A percentile compares a stretch with the other conserved stretches of the same genome.
phyloP scores from a whole-genome alignment of 2,329 filamentous ascomycete genomes.

The Bipolaris bicolor region DNA sequence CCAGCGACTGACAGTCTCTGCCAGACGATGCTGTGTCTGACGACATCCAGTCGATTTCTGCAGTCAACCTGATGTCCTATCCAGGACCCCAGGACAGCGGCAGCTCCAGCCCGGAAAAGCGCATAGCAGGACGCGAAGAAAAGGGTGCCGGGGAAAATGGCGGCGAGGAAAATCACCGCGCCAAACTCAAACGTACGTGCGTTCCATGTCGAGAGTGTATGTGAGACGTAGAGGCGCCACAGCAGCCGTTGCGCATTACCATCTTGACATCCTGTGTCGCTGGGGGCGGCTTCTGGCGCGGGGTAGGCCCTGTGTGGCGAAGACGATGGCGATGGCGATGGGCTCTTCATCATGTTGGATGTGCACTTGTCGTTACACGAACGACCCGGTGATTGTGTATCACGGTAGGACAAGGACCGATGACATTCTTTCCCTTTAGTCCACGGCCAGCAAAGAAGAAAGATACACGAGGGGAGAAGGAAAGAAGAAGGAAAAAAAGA shows the following conservation, averaged over 20 bases:
- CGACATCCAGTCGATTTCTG: slow-evolving; percentile 48
- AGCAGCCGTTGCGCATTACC: slow-evolving; percentile 26
- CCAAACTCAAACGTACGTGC: slow-evolving; percentile 58
- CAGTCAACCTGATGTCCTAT: slow-evolving; percentile 67
- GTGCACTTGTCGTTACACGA: neutral
- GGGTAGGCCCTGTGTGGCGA: slow-evolving; percentile 9
- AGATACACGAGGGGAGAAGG: neutral
- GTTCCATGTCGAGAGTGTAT: slow-evolving; percentile 58
- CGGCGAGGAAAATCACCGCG: slow-evolving; percentile 56
- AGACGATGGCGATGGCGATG: neutral
- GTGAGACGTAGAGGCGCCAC: slow-evolving; percentile 53
- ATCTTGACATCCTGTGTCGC: neutral
- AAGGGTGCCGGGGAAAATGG: slow-evolving; percentile 60
- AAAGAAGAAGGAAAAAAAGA: neutral
- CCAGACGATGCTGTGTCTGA: slow-evolving; percentile 51
- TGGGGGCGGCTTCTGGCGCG: neutral
- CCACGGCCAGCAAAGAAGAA: neutral
- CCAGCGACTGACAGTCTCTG: slow-evolving; percentile 43
- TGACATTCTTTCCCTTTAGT: neutral
- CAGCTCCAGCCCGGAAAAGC: slow-evolving; percentile 63
- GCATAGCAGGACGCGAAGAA: slow-evolving; percentile 74
- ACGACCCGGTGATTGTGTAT: neutral
- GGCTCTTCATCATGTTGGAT: slow-evolving; percentile 7
- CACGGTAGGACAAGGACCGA: neutral
- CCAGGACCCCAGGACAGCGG: slow-evolving; percentile 63